Evolutionary conservation across 345 rosid species (phyloP).

Genomic region (Euclidium syriacum): DNA sequence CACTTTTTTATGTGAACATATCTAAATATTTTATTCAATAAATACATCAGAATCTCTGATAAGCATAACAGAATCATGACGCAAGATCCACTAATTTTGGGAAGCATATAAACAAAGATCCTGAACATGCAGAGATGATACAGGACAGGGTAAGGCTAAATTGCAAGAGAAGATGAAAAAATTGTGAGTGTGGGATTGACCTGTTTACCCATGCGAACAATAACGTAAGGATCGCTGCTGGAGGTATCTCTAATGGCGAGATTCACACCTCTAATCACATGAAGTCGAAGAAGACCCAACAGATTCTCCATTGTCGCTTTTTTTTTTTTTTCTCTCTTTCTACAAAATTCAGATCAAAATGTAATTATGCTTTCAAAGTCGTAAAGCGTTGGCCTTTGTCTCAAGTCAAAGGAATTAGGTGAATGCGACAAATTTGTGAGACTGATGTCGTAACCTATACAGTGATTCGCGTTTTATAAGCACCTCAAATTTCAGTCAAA

Average conservation of each 20-base stretch:
- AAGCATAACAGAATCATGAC: constrained; percentile 1
- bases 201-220: constrained; percentile 77
- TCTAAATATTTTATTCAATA: background rate
- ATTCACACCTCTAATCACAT: constrained; percentile 63
- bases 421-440: background rate
- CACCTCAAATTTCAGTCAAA: constrained; percentile 12
- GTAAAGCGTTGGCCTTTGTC: background rate
- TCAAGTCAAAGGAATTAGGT: background rate
- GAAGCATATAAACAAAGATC: background rate
- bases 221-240: constrained; percentile 82
- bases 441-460: background rate
- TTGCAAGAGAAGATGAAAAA: background rate
- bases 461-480: background rate
- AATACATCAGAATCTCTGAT: background rate
- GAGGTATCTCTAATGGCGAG: constrained; percentile 77
- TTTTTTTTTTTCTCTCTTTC: background rate
- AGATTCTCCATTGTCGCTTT: constrained; percentile 48
- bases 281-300: constrained; percentile 69
- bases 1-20: too few relatives aligned
- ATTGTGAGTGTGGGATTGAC: constrained; percentile 21
- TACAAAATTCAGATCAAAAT: background rate
- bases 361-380: background rate
- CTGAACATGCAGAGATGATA: background rate
- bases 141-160: background rate
- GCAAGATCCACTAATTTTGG: background rate